Evolutionary conservation across 495 filamentous ascomycete species (phyloP).

Genomic region (Sphaerosporella brunnea): DNA sequence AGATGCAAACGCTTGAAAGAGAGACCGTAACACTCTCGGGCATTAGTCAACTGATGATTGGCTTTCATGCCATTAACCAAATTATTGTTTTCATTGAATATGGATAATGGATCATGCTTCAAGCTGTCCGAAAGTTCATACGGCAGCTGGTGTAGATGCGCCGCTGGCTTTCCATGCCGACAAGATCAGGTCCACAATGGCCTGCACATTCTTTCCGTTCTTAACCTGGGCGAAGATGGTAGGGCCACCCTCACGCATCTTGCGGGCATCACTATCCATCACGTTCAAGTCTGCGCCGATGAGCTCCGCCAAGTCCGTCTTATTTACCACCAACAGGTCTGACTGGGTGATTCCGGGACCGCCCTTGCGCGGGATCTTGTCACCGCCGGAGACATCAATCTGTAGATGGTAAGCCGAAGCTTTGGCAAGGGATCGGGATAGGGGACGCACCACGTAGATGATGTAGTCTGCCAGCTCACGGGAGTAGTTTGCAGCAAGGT

Average conservation of each 20-base stretch:
- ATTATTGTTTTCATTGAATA: too few species aligned
- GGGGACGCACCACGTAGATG: constrained; percentile 50
- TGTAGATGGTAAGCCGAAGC: constrained; percentile 1
- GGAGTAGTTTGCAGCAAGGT: constrained; percentile 89
- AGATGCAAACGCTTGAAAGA: too few species aligned
- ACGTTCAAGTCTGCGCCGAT: constrained; percentile 81
- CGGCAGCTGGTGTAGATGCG: constrained; percentile 28
- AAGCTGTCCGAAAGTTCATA: too few species aligned
- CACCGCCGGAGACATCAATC: constrained; percentile 91
- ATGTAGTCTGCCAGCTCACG: constrained; percentile 92
- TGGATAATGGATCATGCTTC: too few species aligned
- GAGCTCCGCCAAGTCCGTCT: constrained; percentile 81
- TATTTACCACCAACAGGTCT: constrained; percentile 85
- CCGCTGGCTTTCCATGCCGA: constrained; percentile 86
- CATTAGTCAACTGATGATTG: too few species aligned
- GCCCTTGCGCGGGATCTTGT: constrained; percentile 91
- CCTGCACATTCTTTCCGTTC: constrained; percentile 62
- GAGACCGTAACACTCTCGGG: too few species aligned
- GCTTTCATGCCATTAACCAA: too few species aligned
- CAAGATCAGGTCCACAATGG: constrained; percentile 73
- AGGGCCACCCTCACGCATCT: constrained; percentile 90
- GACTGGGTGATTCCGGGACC: constrained; percentile 92
- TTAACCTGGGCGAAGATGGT: constrained; percentile 97
- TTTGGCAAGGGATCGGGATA: too few species aligned
- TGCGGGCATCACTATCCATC: constrained; percentile 87